Evolutionary conservation across 2,329 filamentous ascomycete species (phyloP).

Genomic region (Fusarium verticillioides): DNA sequence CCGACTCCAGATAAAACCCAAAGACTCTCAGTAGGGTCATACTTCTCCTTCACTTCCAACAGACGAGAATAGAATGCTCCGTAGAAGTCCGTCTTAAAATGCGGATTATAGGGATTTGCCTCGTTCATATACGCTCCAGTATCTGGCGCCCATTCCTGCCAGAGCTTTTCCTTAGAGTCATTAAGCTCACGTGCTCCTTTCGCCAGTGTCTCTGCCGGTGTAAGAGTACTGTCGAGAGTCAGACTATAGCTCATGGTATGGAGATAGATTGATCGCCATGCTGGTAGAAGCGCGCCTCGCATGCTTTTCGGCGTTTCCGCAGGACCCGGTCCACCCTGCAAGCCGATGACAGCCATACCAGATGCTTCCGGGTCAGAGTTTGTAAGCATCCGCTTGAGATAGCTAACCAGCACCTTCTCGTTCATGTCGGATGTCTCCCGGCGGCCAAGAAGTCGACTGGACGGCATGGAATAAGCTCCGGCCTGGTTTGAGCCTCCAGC

Average conservation of each 20-base stretch:
- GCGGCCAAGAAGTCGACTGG: background rate
- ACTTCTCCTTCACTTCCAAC: background rate
- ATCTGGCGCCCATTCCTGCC: background rate
- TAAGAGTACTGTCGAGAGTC: background rate
- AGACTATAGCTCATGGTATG: background rate
- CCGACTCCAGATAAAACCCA: background rate
- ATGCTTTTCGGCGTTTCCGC: background rate
- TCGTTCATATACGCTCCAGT: background rate
- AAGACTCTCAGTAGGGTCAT: background rate
- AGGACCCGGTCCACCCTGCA: background rate
- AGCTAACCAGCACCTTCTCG: fast-evolving
- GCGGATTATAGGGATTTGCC: background rate
- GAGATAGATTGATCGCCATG: background rate
- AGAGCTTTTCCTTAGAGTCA: background rate
- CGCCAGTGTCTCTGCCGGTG: background rate
- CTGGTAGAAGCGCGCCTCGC: background rate
- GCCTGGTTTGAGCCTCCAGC: background rate
- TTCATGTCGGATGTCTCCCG: background rate
- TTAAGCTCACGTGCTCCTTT: background rate
- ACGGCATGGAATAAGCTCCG: background rate
- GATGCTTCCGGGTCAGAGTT: background rate
- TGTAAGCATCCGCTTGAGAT: background rate
- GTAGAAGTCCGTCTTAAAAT: background rate
- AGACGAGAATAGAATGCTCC: background rate
- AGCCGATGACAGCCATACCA: background rate